phyloP scores from a whole-genome alignment of 345 rosid genomes.

The Populus ilicifolia region DNA sequence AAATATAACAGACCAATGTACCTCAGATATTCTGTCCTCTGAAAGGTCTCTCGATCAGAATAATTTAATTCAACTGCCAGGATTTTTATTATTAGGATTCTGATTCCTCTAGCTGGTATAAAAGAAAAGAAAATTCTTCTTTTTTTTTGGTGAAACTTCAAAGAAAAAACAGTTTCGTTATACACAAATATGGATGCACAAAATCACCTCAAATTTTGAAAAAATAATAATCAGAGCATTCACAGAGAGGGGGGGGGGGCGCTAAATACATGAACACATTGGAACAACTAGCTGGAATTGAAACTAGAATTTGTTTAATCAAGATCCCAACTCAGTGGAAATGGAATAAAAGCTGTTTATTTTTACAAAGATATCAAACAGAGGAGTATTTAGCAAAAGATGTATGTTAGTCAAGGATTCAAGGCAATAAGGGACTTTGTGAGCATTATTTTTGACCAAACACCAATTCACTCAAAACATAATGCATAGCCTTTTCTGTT shows the following conservation, averaged over 20 bases:
- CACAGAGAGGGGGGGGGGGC: background rate
- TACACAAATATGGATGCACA: background rate
- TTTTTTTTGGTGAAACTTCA: background rate
- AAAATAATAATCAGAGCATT: no score
- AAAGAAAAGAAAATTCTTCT: no score
- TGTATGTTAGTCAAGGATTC: background rate
- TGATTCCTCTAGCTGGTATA: background rate
- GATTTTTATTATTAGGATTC: background rate
- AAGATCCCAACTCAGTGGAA: background rate
- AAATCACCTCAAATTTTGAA: background rate
- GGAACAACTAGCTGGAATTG: background rate
- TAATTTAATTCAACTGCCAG: background rate
- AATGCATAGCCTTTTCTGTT: background rate
- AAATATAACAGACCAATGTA: background rate
- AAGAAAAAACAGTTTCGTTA: background rate
- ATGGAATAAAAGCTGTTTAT: background rate
- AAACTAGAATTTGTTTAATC: background rate
- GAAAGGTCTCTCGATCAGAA: background rate
- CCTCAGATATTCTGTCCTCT: background rate
- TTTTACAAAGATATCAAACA: background rate
- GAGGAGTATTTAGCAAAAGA: no score
- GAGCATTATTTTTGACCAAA: background rate
- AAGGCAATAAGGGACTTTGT: background rate
- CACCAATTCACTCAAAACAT: background rate
- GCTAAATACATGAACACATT: background rate